Conservation (phyloP, 345 rosid genomes). For the Firmiana major region DNA sequence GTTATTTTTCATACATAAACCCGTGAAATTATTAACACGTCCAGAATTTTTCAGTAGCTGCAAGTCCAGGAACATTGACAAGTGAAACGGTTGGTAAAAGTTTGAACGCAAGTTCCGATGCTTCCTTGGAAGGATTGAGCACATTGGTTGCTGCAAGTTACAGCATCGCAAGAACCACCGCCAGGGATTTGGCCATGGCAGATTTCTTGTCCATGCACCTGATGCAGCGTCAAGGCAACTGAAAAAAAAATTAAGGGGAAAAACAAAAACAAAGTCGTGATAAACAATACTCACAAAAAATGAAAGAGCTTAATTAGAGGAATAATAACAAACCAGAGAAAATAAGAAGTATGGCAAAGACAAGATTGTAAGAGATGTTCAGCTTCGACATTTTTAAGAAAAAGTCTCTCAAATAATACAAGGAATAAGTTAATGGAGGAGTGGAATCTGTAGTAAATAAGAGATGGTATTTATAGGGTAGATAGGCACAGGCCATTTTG, state of each 20-base stretch:
- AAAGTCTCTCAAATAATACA: not conserved
- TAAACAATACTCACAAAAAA: not conserved
- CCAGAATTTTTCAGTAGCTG: not conserved
- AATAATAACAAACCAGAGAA: not conserved
- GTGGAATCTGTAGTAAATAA: not conserved
- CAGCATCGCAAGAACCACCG: slow-evolving; percentile 8
- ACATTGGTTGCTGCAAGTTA: not conserved
- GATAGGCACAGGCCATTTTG: not conserved
- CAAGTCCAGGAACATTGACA: slow-evolving; percentile 13
- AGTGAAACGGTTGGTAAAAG: not conserved
- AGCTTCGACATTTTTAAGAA: not conserved
- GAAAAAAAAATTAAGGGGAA: not conserved
- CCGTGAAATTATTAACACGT: not conserved
- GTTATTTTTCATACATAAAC: not conserved
- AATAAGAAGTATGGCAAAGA: not conserved
- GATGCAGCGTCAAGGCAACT: not conserved
- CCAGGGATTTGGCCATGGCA: not conserved
- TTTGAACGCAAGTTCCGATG: not conserved
- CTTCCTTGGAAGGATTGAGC: not conserved
- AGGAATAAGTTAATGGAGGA: not conserved
- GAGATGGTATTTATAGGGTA: not conserved
- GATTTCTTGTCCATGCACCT: slow-evolving; percentile 7
- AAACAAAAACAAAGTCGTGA: not conserved
- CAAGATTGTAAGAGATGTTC: not conserved
- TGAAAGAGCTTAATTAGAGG: not conserved